Conservation (phyloP, 257 asterid genomes). For the Coffea canephora region DNA sequence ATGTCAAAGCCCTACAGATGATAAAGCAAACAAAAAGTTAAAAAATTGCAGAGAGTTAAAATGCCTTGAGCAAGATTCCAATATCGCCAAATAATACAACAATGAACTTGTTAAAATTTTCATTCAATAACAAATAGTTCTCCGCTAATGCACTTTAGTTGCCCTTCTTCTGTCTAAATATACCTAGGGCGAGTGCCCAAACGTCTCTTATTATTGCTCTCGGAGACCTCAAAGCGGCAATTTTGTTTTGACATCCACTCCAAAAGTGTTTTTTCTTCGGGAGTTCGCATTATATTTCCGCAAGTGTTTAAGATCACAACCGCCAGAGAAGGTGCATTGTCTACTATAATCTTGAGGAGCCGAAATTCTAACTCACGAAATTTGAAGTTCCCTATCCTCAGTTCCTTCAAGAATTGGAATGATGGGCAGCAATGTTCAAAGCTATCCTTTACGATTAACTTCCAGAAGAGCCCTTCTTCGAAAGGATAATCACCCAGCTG, state of each 20-base stretch:
- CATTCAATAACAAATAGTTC: too few relatives aligned
- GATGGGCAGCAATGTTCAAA: neutral
- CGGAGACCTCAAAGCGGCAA: neutral
- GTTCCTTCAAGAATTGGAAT: constrained; percentile 15
- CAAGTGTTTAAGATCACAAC: neutral
- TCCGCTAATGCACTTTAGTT: too few relatives aligned
- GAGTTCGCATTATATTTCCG: neutral
- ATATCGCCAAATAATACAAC: too few relatives aligned
- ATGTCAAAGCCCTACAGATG: too few relatives aligned
- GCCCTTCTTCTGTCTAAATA: too few relatives aligned
- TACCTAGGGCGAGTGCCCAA: too few relatives aligned
- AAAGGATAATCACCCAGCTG: constrained; percentile 35
- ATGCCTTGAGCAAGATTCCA: too few relatives aligned
- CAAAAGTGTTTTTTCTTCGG: neutral
- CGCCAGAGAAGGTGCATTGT: constrained; percentile 8
- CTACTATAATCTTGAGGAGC: constrained; percentile 26
- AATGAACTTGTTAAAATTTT: too few relatives aligned
- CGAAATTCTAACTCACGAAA: constrained; percentile 13
- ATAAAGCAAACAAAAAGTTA: too few relatives aligned
- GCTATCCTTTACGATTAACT: neutral
- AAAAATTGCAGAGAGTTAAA: too few relatives aligned
- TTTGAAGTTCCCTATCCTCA: constrained; percentile 32
- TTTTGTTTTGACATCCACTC: neutral
- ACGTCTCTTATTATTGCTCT: neutral
- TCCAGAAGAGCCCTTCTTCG: constrained; percentile 21